Base-by-base conservation (phyloP, 1,284 basidiomycete species). In the Ganoderma meredithae region DNA sequence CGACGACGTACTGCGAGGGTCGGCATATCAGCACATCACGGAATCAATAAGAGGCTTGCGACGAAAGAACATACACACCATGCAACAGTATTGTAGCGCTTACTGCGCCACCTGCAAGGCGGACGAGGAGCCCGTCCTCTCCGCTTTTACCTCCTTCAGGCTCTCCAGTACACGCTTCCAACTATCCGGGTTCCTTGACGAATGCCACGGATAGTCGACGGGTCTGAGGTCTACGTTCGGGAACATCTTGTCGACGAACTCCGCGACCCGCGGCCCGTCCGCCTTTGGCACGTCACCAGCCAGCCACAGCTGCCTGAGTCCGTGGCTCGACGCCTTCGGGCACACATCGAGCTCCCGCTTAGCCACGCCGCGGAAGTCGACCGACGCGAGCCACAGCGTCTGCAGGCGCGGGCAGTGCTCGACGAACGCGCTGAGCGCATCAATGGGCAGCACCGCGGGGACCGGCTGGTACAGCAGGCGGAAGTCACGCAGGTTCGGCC, bases 341-440 rank as follows among this genome's bases (percentile, higher is more conserved):
- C 52, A 66, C 22, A 59, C 62, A 5, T 60, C 59, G 33, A 67
- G 52, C 17, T 63, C 31, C 25, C 61, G 56, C 56, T 15, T 9
- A 17, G 7, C 43, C 6, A 49, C 47, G n/a, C 63, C 65, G 17
- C 53, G 47, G 49, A 69, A 40, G 60, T 69, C 68, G 33, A 69
- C 63, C 41, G 68, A 69, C 17, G 68, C 62, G 43, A 69, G 65
- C 65, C 62, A 64, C 33, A 69, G 62, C 58, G 68, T 66, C 41
- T 47, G 65, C 41, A 69, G 60, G 8, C 17, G 47, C 9, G 68
- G 68, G 27, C 68, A 69, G 47, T 64, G 68, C 43, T 25, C 53
- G 7, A 60, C 68, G 44, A 69, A 66, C 27, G 62, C 62, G 12
- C 39, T 36, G 19, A 69, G 68, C 36, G 68, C 62, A 43, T 64